phyloP scores from a whole-genome alignment of 2,329 filamentous ascomycete genomes.

The Fusarium oligoseptatum region DNA sequence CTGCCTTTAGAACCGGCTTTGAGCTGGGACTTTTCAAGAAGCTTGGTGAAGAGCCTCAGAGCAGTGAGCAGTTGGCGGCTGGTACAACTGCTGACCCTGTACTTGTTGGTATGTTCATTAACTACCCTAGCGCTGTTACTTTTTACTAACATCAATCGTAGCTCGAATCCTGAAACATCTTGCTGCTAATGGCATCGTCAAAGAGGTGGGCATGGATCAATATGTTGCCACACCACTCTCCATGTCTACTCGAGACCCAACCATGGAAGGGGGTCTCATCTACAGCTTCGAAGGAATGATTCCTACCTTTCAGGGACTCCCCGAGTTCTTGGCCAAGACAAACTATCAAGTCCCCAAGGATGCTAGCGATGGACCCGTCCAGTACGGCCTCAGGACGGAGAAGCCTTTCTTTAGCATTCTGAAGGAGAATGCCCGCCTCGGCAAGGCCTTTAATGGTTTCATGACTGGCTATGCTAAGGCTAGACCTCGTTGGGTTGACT shows the following conservation, averaged over 20 bases:
- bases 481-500: conserved; percentile 51
- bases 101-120: conserved; percentile 13
- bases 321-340: conserved; percentile 50
- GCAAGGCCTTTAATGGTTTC: conserved; percentile 51
- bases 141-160: background rate
- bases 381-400: conserved; percentile 35
- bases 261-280: conserved; percentile 25
- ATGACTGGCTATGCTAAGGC: conserved; percentile 52
- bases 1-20: conserved; percentile 30
- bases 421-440: conserved; percentile 45
- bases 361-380: conserved; percentile 35
- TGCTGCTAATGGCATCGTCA: conserved; percentile 18
- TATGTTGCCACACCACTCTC: conserved; percentile 17
- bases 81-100: conserved; percentile 22
- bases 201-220: conserved; percentile 15
- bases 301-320: conserved; percentile 46
- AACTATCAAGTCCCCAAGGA: conserved; percentile 51
- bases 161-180: conserved; percentile 25
- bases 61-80: conserved; percentile 14
- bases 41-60: conserved; percentile 16
- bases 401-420: conserved; percentile 52
- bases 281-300: conserved; percentile 38
- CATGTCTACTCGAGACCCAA: conserved; percentile 27
- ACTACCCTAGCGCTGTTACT: accelerated
- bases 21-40: conserved; percentile 34